Evolutionary conservation across 306 rosid species (phyloP), one percentile per base, ranked within the genome.

Genomic region (Alnus rubra): DNA sequence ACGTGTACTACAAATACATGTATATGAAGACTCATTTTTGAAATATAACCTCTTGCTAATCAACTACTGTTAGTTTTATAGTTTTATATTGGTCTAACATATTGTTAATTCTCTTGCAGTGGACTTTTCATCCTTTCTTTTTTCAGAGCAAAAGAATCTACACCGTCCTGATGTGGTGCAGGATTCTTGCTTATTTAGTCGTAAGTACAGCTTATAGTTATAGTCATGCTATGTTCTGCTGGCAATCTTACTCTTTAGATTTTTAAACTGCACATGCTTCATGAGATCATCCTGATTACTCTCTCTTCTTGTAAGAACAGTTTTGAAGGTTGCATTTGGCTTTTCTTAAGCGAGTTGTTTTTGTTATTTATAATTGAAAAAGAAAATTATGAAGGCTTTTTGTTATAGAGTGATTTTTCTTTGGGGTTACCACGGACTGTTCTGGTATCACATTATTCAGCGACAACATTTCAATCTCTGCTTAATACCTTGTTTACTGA

Each of bases 131-230:
- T 50, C 91, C 91, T 53, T 88, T 86, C 80, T 73, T 88, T 76
- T 74, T 83, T 71, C 81, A 85, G 81, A 81, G 81, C 77, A 88
- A 83, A 81, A 86, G 76, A 70, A 81, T 86, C 42, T 86, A 83
- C 72, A 88, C 91, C 4, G 91, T 86, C 78, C 86, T 83, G 75
- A 64, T 88, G 14, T 88, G 91, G 91, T 83, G 89, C 85, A 81
- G 91, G 81, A 83, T 88, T 59, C 85, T 88, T 63, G 88, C 88
- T 45, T 88, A 81, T 79, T 74, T 88, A 77, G 77, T 72, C 35
- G 91, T 85, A 83, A 88, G 89, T 85, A 76, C 10, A 44, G 30
- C 55, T 37, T 73, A 14, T 51, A 52, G 42, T 35, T 54, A 47
- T 14, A 39, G 11, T 39, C 3, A 6, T 18, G 9, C 45, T 45